A percentile compares a stretch with the other conserved stretches of the same genome.
Conservation (phyloP, 257 asterid genomes). For the Capsicum pubescens region DNA sequence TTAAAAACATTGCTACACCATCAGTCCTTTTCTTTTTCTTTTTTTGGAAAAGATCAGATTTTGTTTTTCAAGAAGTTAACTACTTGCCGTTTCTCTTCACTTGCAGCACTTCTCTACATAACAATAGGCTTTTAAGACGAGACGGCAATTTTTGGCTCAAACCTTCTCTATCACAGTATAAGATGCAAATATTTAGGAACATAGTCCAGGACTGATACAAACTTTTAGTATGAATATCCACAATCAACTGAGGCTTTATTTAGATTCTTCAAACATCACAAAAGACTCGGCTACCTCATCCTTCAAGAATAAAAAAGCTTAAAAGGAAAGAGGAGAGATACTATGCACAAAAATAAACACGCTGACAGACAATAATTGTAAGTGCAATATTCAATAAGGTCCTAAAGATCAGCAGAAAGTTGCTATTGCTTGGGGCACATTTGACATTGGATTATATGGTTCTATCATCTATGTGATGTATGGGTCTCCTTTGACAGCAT, state of each 20-base stretch:
- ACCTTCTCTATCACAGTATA: neutral
- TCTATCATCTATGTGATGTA: neutral
- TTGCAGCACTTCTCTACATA: too few relatives aligned
- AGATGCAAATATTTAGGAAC: constrained; percentile 7
- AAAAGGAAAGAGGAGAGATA: neutral
- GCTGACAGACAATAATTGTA: neutral
- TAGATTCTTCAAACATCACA: constrained; percentile 21
- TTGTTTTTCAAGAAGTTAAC: too few relatives aligned
- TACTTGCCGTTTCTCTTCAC: too few relatives aligned
- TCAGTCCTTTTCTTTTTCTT: too few relatives aligned
- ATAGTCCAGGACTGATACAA: neutral
- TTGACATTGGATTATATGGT: constrained; percentile 16
- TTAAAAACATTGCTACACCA: too few relatives aligned
- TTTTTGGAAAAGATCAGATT: too few relatives aligned
- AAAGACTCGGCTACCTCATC: constrained; percentile 24
- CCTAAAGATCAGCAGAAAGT: constrained; percentile 10
- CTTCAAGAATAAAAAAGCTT: neutral
- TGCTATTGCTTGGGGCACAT: constrained; percentile 13
- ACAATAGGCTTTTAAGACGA: neutral
- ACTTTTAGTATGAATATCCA: constrained; percentile 7
- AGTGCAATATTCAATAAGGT: constrained; percentile 1
- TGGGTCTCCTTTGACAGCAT: constrained; percentile 17
- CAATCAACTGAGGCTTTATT: constrained; percentile 14
- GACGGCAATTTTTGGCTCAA: neutral
- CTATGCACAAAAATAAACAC: constrained; percentile 20